Evolutionary conservation across 1,139 yeast species (phyloP).

Genomic region (Suhomyces wounanorum): DNA sequence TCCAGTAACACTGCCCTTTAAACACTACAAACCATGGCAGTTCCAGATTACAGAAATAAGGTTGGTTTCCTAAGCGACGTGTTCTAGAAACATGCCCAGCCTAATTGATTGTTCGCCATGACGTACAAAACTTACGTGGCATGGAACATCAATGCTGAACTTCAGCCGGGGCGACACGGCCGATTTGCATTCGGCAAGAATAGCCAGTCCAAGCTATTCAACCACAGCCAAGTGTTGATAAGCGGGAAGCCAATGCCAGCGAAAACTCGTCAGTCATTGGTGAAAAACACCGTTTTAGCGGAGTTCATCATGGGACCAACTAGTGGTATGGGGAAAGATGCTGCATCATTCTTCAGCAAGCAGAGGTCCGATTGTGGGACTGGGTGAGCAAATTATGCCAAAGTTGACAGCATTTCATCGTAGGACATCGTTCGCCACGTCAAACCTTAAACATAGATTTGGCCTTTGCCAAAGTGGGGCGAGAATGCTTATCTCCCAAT

Average conservation of each 20-base stretch:
- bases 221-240: no score
- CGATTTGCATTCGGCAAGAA: not conserved
- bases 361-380: not conserved
- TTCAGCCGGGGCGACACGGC: no score
- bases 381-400: not conserved
- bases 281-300: no score
- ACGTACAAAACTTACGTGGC: not conserved
- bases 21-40: not conserved
- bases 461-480: not conserved
- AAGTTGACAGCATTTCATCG: not conserved
- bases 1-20: not conserved
- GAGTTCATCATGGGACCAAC: no score
- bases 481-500: not conserved
- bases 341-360: no score
- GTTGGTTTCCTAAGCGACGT: not conserved
- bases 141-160: no score
- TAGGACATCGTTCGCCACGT: not conserved
- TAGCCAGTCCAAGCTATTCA: not conserved
- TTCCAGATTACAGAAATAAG: not conserved
- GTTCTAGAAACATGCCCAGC: conserved; percentile 3
- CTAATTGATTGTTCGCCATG: not conserved
- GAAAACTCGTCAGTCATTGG: no score
- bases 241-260: no score
- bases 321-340: no score
- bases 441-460: not conserved